phyloP scores from a whole-genome alignment of 225 moss, liverwort and hornwort genomes.

The Marchantia polymorpha region DNA sequence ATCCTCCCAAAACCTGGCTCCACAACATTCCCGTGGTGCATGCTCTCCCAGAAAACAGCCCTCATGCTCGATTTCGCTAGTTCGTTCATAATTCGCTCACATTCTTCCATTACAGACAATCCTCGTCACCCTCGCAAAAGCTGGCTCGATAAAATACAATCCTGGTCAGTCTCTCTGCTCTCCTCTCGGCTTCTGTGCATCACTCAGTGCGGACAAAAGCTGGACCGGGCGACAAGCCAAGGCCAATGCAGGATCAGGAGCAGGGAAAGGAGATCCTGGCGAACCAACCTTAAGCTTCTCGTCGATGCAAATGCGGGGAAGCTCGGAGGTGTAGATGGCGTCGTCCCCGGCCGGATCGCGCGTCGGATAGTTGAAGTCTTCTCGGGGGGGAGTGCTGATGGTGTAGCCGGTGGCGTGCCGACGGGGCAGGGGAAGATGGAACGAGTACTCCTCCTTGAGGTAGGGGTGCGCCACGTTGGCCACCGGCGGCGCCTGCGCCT shows the following conservation, averaged over 20 bases:
- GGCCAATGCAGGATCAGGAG: neutral
- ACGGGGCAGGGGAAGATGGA: conserved; percentile 19
- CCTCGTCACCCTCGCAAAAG: too few species aligned
- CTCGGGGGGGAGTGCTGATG: conserved; percentile 26
- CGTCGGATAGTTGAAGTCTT: conserved; percentile 15
- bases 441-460: conserved; percentile 1
- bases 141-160: too few species aligned
- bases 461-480: conserved; percentile 17
- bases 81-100: too few species aligned
- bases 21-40: too few species aligned
- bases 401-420: conserved; percentile 34
- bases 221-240: too few species aligned
- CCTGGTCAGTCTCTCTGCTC: too few species aligned
- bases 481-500: neutral
- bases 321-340: conserved; percentile 38
- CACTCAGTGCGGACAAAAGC: too few species aligned
- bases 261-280: neutral
- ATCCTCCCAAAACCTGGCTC: too few species aligned
- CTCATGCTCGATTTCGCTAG: too few species aligned
- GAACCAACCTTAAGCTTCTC: conserved; percentile 45
- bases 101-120: too few species aligned
- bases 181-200: too few species aligned
- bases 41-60: too few species aligned
- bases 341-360: conserved; percentile 18
- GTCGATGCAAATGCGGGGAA: conserved; percentile 34